Conservation (phyloP, 257 asterid species). For the Nicotiana tabacum region DNA sequence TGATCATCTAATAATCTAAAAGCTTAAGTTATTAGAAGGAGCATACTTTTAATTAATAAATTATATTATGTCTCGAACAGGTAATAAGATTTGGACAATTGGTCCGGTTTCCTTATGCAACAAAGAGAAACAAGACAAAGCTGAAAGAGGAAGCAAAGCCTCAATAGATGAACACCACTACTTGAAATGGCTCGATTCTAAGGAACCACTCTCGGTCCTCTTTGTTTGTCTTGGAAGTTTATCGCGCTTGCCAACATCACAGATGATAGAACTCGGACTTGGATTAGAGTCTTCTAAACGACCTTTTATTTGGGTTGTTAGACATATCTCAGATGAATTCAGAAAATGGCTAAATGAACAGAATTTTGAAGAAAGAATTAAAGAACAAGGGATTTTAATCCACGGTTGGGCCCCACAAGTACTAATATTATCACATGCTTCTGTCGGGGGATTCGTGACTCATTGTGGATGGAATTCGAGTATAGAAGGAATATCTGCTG, state of each 20-base stretch:
- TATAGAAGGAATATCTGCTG: slow-evolving; percentile 45
- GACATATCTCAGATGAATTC: slow-evolving; percentile 25
- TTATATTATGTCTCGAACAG: background rate
- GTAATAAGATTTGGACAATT: slow-evolving; percentile 33
- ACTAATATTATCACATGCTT: slow-evolving; percentile 43
- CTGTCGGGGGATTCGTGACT: slow-evolving; percentile 49
- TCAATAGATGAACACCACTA: slow-evolving; percentile 18
- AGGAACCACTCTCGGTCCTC: slow-evolving; percentile 26
- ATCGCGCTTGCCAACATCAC: slow-evolving; percentile 26
- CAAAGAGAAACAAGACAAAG: slow-evolving; percentile 25
- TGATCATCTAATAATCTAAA: no score
- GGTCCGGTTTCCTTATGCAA: slow-evolving; percentile 49
- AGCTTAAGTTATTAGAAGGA: background rate
- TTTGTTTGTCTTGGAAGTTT: slow-evolving; percentile 55
- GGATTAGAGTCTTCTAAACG: slow-evolving; percentile 37
- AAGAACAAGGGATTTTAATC: slow-evolving; percentile 28
- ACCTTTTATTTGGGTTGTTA: slow-evolving; percentile 45
- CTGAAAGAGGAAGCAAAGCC: slow-evolving; percentile 37
- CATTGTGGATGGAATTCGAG: slow-evolving; percentile 75
- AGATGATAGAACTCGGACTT: slow-evolving; percentile 38
- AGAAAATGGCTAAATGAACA: slow-evolving; percentile 37
- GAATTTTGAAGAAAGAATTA: slow-evolving; percentile 37
- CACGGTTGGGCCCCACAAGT: slow-evolving; percentile 62
- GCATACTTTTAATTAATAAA: background rate
- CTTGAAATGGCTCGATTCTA: slow-evolving; percentile 43